phyloP scores from a whole-genome alignment of 495 filamentous ascomycete species.

The Penicillium samsonianum region DNA sequence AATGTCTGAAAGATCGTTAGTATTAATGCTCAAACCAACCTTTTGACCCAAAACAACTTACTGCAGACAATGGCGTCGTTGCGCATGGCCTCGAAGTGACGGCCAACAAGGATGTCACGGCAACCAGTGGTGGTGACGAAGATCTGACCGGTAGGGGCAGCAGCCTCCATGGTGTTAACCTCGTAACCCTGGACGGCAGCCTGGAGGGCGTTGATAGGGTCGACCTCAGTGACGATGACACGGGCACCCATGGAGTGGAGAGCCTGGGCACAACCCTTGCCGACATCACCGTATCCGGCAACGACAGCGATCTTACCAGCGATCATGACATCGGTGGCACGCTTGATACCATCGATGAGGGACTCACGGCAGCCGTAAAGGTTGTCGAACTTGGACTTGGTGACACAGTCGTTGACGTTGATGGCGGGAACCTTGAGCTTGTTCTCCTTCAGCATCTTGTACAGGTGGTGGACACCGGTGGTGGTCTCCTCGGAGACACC shows the following conservation, averaged over 20 bases:
- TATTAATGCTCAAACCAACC: constrained; percentile 27
- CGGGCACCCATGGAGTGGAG: constrained; percentile 96
- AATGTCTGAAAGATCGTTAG: constrained; percentile 61
- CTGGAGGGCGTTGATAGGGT: constrained; percentile 99
- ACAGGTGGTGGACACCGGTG: constrained; percentile 98
- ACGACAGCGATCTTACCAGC: constrained; percentile 97
- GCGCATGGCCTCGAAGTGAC: constrained; percentile 95
- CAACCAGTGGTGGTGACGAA: constrained; percentile 99
- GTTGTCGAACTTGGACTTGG: constrained; percentile 99
- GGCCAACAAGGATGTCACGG: constrained; percentile 90
- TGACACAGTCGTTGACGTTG: constrained; percentile 99
- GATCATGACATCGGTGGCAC: constrained; percentile 99
- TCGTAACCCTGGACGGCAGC: constrained; percentile 96
- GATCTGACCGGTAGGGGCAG: constrained; percentile 84
- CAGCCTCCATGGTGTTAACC: constrained; percentile 97
- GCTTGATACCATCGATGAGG: constrained; percentile 99
- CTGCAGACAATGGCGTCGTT: constrained; percentile 99
- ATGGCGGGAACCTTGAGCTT: constrained; percentile 91
- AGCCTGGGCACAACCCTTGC: constrained; percentile 96
- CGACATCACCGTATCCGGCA: constrained; percentile 97
- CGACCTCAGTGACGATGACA: constrained; percentile 94
- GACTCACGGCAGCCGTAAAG: constrained; percentile 99
- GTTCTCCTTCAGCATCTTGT: constrained; percentile 92
- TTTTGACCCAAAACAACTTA: constrained; percentile 52
- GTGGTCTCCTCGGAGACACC: constrained; percentile 99